Evolutionary conservation across 2,329 filamentous ascomycete species (phyloP).

Genomic region (Arthroderma sp.): DNA sequence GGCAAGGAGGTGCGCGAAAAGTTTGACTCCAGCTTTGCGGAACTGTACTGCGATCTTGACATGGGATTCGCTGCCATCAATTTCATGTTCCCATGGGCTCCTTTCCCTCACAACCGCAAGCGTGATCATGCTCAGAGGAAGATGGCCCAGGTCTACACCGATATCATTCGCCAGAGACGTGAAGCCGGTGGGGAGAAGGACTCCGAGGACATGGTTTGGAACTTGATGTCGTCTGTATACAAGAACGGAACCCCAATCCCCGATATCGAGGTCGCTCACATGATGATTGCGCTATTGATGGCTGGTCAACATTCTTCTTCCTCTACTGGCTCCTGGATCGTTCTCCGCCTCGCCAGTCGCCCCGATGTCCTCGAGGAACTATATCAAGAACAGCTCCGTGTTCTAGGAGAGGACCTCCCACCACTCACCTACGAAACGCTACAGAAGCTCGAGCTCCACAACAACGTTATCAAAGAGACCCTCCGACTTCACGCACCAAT

Average conservation of each 20-base stretch:
- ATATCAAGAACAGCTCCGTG: conserved; percentile 65
- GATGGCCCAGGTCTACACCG: conserved; percentile 69
- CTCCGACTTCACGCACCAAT: conserved; percentile 85
- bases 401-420: conserved; percentile 62
- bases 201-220: conserved; percentile 73
- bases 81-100: conserved; percentile 80
- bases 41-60: conserved; percentile 77
- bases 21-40: conserved; percentile 69
- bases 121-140: conserved; percentile 69
- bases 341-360: conserved; percentile 64
- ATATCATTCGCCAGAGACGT: conserved; percentile 65
- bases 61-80: conserved; percentile 84
- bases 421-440: conserved; percentile 66
- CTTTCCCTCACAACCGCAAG: conserved; percentile 74
- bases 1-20: conserved; percentile 68
- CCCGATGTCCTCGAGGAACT: conserved; percentile 74
- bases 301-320: conserved; percentile 83
- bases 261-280: conserved; percentile 74
- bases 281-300: conserved; percentile 92
- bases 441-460: conserved; percentile 65
- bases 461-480: conserved; percentile 80
- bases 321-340: conserved; percentile 72
- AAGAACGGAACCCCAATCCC: conserved; percentile 70
- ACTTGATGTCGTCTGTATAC: conserved; percentile 74
- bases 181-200: conserved; percentile 41